A percentile compares a stretch with the other conserved stretches of the same genome.
These are phyloP conservation scores for Amesomyces nigricolor DNA, from an alignment of 2,329 filamentous ascomycete genomes.

Conservation along the genomic window DNA sequence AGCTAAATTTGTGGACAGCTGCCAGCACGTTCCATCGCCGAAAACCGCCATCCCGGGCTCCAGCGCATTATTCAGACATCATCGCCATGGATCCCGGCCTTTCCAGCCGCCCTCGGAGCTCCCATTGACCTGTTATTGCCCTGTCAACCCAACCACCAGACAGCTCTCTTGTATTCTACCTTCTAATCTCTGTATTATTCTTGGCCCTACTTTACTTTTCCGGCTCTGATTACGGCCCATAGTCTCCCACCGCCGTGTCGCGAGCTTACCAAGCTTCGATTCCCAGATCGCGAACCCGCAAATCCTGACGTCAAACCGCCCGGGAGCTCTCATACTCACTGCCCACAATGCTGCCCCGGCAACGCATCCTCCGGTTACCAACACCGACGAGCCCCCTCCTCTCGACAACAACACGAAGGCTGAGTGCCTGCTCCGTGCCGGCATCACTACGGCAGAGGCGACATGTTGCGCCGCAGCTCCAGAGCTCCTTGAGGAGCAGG, in stretches of 20 bases:
- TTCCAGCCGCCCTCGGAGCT: slow-evolving; percentile 18
- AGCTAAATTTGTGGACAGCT: slow-evolving; percentile 16
- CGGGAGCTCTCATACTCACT: slow-evolving; percentile 1
- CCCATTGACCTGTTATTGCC: slow-evolving; percentile 8
- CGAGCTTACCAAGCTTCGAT: slow-evolving; percentile 9
- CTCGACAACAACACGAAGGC: slow-evolving; percentile 15
- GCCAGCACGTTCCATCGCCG: slow-evolving; percentile 20
- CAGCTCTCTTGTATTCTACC: neutral
- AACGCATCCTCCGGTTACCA: slow-evolving; percentile 23
- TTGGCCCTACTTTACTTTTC: slow-evolving; percentile 2
- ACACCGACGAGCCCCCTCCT: slow-evolving; percentile 17
- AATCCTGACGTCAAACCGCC: slow-evolving; percentile 21
- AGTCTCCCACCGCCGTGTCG: neutral
- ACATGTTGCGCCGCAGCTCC: slow-evolving; percentile 13
- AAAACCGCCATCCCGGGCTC: slow-evolving; percentile 9
- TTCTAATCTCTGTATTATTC: slow-evolving; percentile 17
- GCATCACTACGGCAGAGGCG: slow-evolving; percentile 16
- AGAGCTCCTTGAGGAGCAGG: slow-evolving; percentile 7
- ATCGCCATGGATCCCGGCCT: slow-evolving; percentile 19
- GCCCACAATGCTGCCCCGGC: slow-evolving; percentile 26
- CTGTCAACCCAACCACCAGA: slow-evolving; percentile 1
- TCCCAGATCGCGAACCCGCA: slow-evolving; percentile 7
- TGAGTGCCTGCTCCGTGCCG: slow-evolving; percentile 15
- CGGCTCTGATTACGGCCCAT: slow-evolving; percentile 4
- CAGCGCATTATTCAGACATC: slow-evolving; percentile 26